phyloP scores from a whole-genome alignment of 352 stramenopile genomes.

The Blastocystis hominis region DNA sequence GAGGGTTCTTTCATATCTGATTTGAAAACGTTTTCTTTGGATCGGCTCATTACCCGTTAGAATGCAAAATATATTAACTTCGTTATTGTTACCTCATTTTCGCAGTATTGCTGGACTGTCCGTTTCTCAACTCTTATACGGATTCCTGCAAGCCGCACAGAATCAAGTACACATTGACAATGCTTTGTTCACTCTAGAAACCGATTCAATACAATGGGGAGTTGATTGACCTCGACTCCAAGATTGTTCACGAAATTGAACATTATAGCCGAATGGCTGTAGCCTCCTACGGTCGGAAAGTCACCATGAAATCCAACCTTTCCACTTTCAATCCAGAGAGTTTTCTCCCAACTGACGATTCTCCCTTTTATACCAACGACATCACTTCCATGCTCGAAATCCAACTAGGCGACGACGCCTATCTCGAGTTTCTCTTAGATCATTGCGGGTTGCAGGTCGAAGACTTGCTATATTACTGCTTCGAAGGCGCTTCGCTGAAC shows the following conservation, averaged over 20 bases:
- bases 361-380: not conserved
- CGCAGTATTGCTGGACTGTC: not conserved
- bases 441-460: not conserved
- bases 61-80: not conserved
- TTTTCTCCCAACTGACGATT: not conserved
- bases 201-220: constrained; percentile 9
- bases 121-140: not conserved
- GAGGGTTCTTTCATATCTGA: constrained; percentile 37
- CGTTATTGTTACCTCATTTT: constrained; percentile 7
- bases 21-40: not conserved
- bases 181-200: not conserved
- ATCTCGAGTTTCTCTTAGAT: constrained; percentile 6
- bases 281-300: not conserved
- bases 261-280: constrained; percentile 29
- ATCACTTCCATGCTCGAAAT: constrained; percentile 6
- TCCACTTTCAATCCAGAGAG: not conserved
- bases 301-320: not conserved
- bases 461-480: constrained; percentile 23
- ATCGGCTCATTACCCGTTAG: not conserved
- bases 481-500: constrained; percentile 11
- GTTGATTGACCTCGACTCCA: not conserved
- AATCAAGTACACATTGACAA: not conserved
- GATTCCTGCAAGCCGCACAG: not conserved
- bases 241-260: constrained; percentile 4
- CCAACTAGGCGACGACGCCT: constrained; percentile 17